Evolutionary conservation across 1,284 basidiomycete species (phyloP).

Genomic region (Coniferiporia weirii): DNA sequence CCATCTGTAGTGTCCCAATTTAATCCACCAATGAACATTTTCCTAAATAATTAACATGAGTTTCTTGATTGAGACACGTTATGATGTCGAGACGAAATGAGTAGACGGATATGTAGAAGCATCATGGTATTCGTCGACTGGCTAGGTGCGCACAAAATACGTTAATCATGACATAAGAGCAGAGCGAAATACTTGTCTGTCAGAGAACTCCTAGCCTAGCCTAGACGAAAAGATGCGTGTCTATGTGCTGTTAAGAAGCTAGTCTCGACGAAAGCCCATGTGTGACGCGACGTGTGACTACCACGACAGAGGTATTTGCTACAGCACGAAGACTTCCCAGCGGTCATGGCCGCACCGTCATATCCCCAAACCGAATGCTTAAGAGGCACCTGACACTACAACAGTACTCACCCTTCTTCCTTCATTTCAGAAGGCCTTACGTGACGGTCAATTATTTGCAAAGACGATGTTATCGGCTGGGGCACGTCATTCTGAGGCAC

Average conservation of each 20-base stretch:
- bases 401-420: conserved; percentile 90
- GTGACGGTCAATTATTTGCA: conserved; percentile 52
- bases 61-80: conserved; percentile 24
- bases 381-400: conserved; percentile 26
- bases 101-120: conserved; percentile 16
- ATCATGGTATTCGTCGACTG: conserved; percentile 29
- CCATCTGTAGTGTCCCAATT: conserved; percentile 98
- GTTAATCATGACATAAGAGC: conserved; percentile 48
- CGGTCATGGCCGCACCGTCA: conserved; percentile 15
- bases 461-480: conserved; percentile 31
- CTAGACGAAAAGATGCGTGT: conserved; percentile 63
- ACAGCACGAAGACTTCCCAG: conserved; percentile 19
- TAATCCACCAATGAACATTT: conserved; percentile 96
- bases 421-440: conserved; percentile 93
- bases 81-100: conserved; percentile 21
- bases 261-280: conserved; percentile 37
- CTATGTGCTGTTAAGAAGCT: conserved; percentile 45
- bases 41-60: conserved; percentile 52
- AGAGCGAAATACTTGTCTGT: conserved; percentile 69
- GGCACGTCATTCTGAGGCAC: conserved; percentile 30
- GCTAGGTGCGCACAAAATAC: conserved; percentile 55
- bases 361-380: conserved; percentile 18
- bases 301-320: conserved; percentile 33
- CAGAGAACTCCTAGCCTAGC: conserved; percentile 52
- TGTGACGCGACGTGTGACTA: conserved; percentile 36